Conservation (phyloP, 805 yeast genomes). For the Millerozyma acaciae region DNA sequence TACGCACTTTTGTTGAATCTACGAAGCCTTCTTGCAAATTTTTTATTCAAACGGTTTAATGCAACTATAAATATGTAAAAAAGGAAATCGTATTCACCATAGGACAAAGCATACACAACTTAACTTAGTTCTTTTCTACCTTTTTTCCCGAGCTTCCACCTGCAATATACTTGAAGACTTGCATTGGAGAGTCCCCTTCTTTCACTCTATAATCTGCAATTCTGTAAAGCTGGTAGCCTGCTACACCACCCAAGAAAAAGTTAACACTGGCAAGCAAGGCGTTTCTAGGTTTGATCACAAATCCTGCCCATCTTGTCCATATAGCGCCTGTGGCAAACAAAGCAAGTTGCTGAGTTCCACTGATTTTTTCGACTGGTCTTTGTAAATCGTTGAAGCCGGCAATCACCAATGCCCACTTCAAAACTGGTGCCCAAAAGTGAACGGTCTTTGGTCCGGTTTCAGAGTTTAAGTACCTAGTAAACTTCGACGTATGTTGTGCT, state of each 20-base stretch:
- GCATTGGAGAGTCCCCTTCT: constrained; percentile 58
- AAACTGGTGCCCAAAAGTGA: constrained; percentile 82
- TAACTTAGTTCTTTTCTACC: not conserved
- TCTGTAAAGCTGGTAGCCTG: constrained; percentile 77
- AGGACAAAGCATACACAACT: too few species aligned
- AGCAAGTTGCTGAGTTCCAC: constrained; percentile 87
- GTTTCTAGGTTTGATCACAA: constrained; percentile 88
- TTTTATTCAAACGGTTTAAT: too few species aligned
- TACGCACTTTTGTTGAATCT: too few species aligned
- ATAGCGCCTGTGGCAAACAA: constrained; percentile 86
- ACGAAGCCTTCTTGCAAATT: too few species aligned
- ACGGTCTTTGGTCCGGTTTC: constrained; percentile 97
- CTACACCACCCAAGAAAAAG: constrained; percentile 87
- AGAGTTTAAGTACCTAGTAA: constrained; percentile 69
- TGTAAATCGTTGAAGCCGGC: constrained; percentile 86
- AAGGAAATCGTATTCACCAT: too few species aligned
- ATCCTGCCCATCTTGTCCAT: constrained; percentile 96
- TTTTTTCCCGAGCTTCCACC: constrained; percentile 33
- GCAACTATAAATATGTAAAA: too few species aligned
- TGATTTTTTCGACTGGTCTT: constrained; percentile 88
- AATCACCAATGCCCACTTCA: constrained; percentile 81
- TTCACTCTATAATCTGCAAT: constrained; percentile 61
- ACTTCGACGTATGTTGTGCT: constrained; percentile 44
- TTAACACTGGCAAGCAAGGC: constrained; percentile 86
- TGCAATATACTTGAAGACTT: constrained; percentile 56